phyloP scores from a whole-genome alignment of 768 basidiomycete genomes.

The Favolaschia claudopus region DNA sequence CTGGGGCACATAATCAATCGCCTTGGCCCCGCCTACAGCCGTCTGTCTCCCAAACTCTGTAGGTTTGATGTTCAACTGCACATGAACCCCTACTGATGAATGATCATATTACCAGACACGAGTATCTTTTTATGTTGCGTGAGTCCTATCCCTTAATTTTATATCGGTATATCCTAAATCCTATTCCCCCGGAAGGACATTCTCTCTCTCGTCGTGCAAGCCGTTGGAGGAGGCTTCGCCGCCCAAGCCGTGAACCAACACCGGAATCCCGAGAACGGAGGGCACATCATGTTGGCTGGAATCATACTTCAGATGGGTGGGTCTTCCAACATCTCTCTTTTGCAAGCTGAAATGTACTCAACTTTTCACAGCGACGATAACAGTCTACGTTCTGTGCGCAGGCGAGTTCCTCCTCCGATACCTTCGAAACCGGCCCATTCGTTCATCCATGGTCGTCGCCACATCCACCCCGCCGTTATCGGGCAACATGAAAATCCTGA shows the following conservation, averaged over 20 bases:
- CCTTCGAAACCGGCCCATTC: conserved; percentile 9
- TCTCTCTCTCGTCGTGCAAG: conserved; percentile 69
- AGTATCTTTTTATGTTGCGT: conserved; percentile 49
- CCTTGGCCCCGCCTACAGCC: conserved; percentile 58
- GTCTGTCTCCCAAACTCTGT: conserved; percentile 52
- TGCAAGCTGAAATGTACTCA: conserved; percentile 42
- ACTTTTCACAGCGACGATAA: conserved; percentile 11
- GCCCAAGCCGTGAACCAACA: conserved; percentile 39
- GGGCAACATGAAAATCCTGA: background rate
- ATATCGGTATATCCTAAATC: background rate
- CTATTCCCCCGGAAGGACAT: conserved; percentile 59
- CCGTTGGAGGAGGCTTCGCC: conserved; percentile 66
- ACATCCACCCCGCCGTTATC: background rate
- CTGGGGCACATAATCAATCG: conserved; percentile 52
- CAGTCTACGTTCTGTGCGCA: conserved; percentile 37
- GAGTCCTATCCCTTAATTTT: conserved; percentile 1
- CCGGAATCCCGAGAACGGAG: conserved; percentile 9
- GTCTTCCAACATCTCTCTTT: background rate
- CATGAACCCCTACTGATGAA: conserved; percentile 15
- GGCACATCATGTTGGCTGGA: conserved; percentile 24
- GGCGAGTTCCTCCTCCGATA: conserved; percentile 52
- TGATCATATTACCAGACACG: conserved; percentile 37
- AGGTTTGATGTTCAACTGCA: conserved; percentile 34
- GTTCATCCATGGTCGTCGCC: background rate
- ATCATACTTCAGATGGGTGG: conserved; percentile 26